Percentiles rank a stretch among this genome's conserved stretches.
Evolutionary conservation across 768 basidiomycete species (phyloP).

Genomic region (Leccinum rimulosum): DNA sequence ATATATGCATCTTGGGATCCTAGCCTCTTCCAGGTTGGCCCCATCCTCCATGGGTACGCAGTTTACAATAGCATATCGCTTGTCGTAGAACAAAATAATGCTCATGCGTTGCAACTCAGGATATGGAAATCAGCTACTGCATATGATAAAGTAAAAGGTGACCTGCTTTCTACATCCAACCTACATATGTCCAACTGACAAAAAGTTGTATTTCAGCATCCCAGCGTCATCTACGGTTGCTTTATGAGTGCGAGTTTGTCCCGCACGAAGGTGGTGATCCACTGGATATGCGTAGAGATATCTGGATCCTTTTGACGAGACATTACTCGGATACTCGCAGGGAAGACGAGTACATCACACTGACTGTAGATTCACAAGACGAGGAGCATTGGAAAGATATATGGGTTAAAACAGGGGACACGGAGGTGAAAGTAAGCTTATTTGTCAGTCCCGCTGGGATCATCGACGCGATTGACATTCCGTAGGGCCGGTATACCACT

Average conservation of each 20-base stretch:
- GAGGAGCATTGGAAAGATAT: conserved; percentile 32
- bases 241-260: conserved; percentile 28
- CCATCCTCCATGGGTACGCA: conserved; percentile 69
- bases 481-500: conserved; percentile 44
- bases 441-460: not conserved
- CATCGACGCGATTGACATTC: conserved; percentile 1
- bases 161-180: conserved; percentile 20
- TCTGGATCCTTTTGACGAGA: conserved; percentile 82
- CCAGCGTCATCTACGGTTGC: conserved; percentile 40
- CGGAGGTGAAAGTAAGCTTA: conserved; percentile 39
- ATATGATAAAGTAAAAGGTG: conserved; percentile 31
- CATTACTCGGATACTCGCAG: conserved; percentile 64
- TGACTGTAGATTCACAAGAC: conserved; percentile 44
- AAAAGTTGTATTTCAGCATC: conserved; percentile 31
- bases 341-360: conserved; percentile 64
- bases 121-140: conserved; percentile 47
- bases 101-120: conserved; percentile 18
- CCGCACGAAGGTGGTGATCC: not conserved
- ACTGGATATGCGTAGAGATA: conserved; percentile 37
- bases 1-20: conserved; percentile 91
- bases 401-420: conserved; percentile 26
- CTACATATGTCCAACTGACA: not conserved
- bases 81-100: not conserved
- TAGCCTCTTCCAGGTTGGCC: conserved; percentile 43
- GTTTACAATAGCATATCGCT: not conserved